Base-by-base conservation (phyloP, 805 yeast genomes). In the Candida chilensis region DNA sequence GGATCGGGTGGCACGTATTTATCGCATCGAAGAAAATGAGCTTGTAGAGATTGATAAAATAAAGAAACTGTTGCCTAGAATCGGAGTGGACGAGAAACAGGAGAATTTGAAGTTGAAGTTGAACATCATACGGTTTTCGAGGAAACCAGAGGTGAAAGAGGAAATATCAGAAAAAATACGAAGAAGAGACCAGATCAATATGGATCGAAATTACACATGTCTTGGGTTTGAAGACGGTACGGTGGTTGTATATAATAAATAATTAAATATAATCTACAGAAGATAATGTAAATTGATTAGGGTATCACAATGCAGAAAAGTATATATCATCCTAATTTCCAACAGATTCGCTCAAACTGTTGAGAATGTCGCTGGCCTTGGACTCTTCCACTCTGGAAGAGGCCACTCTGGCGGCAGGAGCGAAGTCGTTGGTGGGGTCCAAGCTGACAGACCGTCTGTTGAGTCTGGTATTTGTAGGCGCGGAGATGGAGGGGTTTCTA, bases 221-320 rank as follows among this genome's bases (percentile, higher is more conserved):
- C 60, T 64, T 2, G 81, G 74, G 0, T 74, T 67, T 28, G 71
- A 67, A 29, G 79, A 75, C 37, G 79, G 80, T 3, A 54, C 73
- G 3, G 54, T 75, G 2, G 57, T 56, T 9, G 46, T 70, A 8
- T 67, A 61, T 43, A 40, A 39, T n/a, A n/a, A n/a, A n/a, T n/a
- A n/a, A n/a, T n/a, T n/a, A n/a, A n/a, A n/a, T n/a, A n/a, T n/a
- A n/a, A n/a, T n/a, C n/a, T n/a, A n/a, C n/a, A n/a, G n/a, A n/a
- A n/a, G n/a, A n/a, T n/a, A n/a, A n/a, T n/a, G n/a, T n/a, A n/a
- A n/a, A n/a, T n/a, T n/a, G n/a, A n/a, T n/a, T n/a, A n/a, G n/a
- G n/a, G n/a, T n/a, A n/a, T n/a, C n/a, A n/a, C n/a, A n/a, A n/a
- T n/a, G n/a, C n/a, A n/a, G n/a, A n/a, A n/a, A n/a, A n/a, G n/a